phyloP scores from a whole-genome alignment of 202 grass and related monocot species.

The Brachypodium distachyon region DNA sequence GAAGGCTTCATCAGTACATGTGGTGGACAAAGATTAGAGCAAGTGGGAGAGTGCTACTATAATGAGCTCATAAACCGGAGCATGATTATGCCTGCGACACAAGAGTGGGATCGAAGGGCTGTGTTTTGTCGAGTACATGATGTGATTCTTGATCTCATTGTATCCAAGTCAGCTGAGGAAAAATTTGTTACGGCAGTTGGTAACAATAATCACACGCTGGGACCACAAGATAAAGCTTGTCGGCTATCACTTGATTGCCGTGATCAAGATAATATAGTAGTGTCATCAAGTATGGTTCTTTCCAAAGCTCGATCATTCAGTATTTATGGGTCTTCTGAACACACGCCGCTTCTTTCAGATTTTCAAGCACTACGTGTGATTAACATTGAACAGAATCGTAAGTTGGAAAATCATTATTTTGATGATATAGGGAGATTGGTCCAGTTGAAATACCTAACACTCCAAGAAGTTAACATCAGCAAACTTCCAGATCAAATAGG shows the following conservation, averaged over 20 bases:
- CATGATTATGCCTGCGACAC: not conserved
- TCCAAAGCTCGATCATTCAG: not conserved
- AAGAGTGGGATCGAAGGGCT: not conserved
- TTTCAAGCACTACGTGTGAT: not conserved
- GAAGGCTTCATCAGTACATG: not conserved
- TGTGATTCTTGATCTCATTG: not conserved
- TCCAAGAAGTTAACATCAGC: not conserved
- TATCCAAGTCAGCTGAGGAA: not conserved
- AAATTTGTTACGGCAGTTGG: not conserved
- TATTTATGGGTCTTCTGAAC: not conserved
- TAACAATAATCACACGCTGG: not conserved
- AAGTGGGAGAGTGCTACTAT: not conserved
- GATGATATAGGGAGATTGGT: not conserved
- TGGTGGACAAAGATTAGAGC: not conserved
- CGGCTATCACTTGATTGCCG: not conserved
- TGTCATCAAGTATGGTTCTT: not conserved
- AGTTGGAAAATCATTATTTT: not conserved
- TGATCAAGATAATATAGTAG: not conserved
- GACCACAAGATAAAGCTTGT: not conserved
- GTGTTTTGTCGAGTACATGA: not conserved
- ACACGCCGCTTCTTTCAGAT: not conserved
- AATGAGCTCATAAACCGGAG: not conserved
- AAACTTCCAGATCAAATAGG: not conserved
- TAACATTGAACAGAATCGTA: not conserved
- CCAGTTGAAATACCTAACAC: not conserved